Evolutionary conservation across 192 early-diverging fungal genomes (phyloP).

Genomic region (Entomortierella chlamydospora): DNA sequence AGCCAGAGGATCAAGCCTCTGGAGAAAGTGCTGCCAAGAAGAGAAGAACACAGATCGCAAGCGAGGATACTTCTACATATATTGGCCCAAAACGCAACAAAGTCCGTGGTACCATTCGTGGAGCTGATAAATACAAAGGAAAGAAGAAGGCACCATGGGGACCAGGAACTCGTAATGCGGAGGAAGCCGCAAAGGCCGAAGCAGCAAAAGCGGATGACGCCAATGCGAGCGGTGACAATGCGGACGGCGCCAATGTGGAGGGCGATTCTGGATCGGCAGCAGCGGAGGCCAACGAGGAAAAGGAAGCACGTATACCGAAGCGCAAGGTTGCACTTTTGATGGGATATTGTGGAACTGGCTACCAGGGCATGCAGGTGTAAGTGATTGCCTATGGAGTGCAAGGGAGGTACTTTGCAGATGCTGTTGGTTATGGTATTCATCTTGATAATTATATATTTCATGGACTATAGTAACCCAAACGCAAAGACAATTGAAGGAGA

Average conservation of each 20-base stretch:
- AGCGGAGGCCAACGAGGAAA: conserved; percentile 28
- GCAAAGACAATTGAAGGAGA: conserved; percentile 91
- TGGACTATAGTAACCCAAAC: conserved; percentile 71
- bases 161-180: conserved; percentile 20
- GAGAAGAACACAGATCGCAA: conserved; percentile 16
- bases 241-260: not conserved
- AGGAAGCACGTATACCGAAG: conserved; percentile 79
- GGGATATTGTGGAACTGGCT: conserved; percentile 95
- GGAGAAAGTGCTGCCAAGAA: conserved; percentile 35
- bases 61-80: conserved; percentile 42
- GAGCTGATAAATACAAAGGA: conserved; percentile 53
- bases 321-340: conserved; percentile 89
- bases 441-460: not conserved
- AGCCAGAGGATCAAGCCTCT: not conserved
- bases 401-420: too few relatives aligned
- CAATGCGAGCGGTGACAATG: not conserved
- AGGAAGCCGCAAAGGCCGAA: conserved; percentile 36
- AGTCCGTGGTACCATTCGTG: conserved; percentile 48
- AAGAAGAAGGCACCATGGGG: conserved; percentile 28
- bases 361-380: conserved; percentile 97
- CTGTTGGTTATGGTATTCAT: not conserved
- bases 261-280: not conserved
- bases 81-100: conserved; percentile 43
- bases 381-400: too few relatives aligned
- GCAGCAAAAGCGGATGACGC: not conserved